Conservation (phyloP, 345 rosid species). For the Camelina laxa region DNA sequence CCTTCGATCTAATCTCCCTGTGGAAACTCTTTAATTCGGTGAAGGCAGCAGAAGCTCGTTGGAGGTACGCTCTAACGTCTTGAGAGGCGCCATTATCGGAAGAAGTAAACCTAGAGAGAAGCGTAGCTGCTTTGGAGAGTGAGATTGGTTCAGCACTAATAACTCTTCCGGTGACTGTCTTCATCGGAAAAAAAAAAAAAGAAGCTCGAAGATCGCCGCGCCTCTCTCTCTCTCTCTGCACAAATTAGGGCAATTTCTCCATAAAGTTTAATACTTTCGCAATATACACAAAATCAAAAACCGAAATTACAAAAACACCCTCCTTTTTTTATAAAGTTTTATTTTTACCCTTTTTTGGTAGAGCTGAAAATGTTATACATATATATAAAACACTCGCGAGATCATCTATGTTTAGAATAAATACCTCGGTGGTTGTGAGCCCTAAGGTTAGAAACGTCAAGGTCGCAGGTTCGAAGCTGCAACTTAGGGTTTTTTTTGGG, state of each 20-base stretch:
- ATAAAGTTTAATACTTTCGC: not conserved
- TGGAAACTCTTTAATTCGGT: slow-evolving; percentile 48
- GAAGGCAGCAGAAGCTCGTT: slow-evolving; percentile 51
- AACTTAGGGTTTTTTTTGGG: not conserved
- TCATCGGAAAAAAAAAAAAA: slow-evolving; percentile 41
- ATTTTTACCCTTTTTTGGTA: too few relatives aligned
- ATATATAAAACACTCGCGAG: not conserved
- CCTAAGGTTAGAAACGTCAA: fast-evolving
- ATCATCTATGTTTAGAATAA: fast-evolving
- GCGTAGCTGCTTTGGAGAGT: slow-evolving; percentile 47
- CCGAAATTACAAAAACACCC: not conserved
- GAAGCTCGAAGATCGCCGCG: slow-evolving; percentile 29
- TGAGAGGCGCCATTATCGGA: slow-evolving; percentile 56
- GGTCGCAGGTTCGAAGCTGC: not conserved
- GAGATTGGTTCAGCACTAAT: slow-evolving; percentile 41
- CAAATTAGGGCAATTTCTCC: slow-evolving; percentile 24
- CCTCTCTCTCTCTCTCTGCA: not conserved
- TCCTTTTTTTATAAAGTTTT: too few relatives aligned
- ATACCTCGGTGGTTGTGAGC: not conserved
- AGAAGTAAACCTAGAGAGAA: slow-evolving; percentile 53
- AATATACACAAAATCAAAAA: not conserved
- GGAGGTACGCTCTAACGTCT: slow-evolving; percentile 56
- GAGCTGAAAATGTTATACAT: too few relatives aligned
- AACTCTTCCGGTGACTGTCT: slow-evolving; percentile 49
- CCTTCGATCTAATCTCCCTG: slow-evolving; percentile 37